These are phyloP conservation scores for Nymphaea colorata DNA, from an alignment of 164 flowering plant species.

Conservation along the genomic window DNA sequence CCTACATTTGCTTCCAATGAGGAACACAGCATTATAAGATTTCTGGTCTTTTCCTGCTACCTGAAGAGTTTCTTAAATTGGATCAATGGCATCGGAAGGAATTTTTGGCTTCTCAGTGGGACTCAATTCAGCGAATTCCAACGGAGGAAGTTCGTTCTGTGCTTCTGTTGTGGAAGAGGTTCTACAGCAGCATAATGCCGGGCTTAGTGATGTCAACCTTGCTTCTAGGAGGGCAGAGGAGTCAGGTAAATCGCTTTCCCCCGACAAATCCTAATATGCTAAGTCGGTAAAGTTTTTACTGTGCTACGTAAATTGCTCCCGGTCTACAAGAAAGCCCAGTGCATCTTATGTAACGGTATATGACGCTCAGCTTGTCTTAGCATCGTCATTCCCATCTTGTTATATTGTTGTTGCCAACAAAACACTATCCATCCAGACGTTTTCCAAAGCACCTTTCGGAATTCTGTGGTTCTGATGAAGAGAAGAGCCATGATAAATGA, in stretches of 20 bases:
- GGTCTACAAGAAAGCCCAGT: too few species aligned
- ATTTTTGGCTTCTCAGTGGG: background rate
- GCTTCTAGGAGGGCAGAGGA: constrained; percentile 62
- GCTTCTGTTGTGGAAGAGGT: constrained; percentile 61
- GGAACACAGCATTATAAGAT: background rate
- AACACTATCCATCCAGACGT: too few species aligned
- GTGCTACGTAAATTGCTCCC: too few species aligned
- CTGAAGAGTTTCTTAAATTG: background rate
- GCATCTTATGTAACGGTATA: too few species aligned
- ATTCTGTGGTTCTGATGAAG: too few species aligned
- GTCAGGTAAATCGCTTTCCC: constrained; percentile 27
- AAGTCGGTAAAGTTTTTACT: too few species aligned
- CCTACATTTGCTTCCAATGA: background rate
- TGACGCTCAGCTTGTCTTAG: too few species aligned
- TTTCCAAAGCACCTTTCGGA: too few species aligned
- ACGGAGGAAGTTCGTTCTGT: constrained; percentile 9
- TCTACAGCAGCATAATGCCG: constrained; percentile 39
- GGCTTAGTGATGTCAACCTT: constrained; percentile 30
- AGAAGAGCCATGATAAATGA: too few species aligned
- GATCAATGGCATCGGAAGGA: background rate
- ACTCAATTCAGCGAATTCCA: background rate
- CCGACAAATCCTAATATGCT: too few species aligned
- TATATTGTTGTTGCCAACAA: too few species aligned
- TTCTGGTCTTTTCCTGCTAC: background rate
- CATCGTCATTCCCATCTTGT: too few species aligned